A percentile compares a stretch with the other conserved stretches of the same genome.
Conservation (phyloP, 2,329 filamentous ascomycete genomes). For the Ophiostoma sp. region DNA sequence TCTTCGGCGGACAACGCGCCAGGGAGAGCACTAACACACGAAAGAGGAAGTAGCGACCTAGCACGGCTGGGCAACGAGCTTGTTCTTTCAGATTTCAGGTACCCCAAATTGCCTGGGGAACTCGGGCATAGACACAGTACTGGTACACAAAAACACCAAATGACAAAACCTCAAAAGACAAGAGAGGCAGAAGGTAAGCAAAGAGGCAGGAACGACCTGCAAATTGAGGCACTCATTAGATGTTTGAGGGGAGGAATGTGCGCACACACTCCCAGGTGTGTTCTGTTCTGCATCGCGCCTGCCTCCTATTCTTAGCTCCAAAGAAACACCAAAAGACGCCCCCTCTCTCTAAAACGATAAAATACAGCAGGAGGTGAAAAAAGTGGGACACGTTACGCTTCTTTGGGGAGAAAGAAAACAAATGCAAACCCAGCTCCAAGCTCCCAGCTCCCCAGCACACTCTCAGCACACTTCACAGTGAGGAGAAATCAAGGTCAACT, state of each 20-base stretch:
- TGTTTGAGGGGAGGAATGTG: conserved; percentile 19
- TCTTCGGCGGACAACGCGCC: conserved; percentile 18
- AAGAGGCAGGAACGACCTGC: conserved; percentile 20
- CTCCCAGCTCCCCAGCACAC: not conserved
- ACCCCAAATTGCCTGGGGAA: not conserved
- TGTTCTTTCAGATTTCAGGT: not conserved
- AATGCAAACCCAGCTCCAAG: conserved; percentile 1
- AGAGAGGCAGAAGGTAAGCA: not conserved
- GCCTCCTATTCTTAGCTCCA: conserved; percentile 24
- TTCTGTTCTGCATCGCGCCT: conserved; percentile 18
- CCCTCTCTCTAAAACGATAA: conserved; percentile 20
- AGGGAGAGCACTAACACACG: conserved; percentile 26
- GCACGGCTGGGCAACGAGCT: not conserved
- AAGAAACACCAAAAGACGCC: not conserved
- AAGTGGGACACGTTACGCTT: conserved; percentile 11
- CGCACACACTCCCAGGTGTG: not conserved
- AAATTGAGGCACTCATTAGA: not conserved
- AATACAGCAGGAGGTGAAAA: not conserved
- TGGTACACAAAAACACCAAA: conserved; percentile 12
- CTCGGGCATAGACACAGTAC: not conserved
- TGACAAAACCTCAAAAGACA: not conserved
- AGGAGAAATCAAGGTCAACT: not conserved
- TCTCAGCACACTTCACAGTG: not conserved
- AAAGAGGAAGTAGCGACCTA: conserved; percentile 24
- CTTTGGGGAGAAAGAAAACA: conserved; percentile 23